Conservation (phyloP, 1,284 basidiomycete genomes). For the Wolfiporia cocos region DNA sequence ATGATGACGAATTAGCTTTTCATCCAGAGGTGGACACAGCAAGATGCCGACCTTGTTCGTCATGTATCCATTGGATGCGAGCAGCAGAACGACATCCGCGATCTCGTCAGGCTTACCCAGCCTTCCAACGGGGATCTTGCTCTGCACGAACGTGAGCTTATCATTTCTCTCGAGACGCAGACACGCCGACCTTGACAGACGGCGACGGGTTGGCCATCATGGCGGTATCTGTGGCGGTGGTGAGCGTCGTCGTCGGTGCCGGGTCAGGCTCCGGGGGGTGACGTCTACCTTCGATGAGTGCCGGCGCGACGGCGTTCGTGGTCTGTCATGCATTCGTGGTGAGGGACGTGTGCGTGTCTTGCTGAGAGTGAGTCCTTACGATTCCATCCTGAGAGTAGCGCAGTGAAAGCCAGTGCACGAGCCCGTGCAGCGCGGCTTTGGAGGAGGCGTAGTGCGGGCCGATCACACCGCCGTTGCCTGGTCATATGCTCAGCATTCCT, state of each 20-base stretch:
- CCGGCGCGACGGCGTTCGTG: conserved; percentile 47
- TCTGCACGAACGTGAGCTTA: conserved; percentile 22
- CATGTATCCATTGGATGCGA: conserved; percentile 45
- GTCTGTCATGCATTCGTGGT: conserved; percentile 28
- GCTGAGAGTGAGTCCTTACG: too few species aligned
- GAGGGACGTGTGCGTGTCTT: too few species aligned
- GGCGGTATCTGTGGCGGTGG: conserved; percentile 30
- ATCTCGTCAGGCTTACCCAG: conserved; percentile 46
- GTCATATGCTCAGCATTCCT: neutral
- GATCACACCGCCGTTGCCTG: conserved; percentile 42
- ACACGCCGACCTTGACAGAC: conserved; percentile 20
- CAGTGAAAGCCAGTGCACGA: conserved; percentile 48
- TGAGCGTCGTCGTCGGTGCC: conserved; percentile 1
- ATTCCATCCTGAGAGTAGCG: conserved; percentile 47
- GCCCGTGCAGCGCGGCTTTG: conserved; percentile 48
- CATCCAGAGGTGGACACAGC: neutral
- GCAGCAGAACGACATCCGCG: conserved; percentile 41
- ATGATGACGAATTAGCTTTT: neutral
- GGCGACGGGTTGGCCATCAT: conserved; percentile 39
- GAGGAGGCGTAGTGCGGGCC: conserved; percentile 54
- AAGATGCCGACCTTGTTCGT: conserved; percentile 42
- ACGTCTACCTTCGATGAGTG: conserved; percentile 37
- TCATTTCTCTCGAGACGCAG: neutral
- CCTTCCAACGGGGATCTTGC: conserved; percentile 42
- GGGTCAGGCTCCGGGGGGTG: conserved; percentile 3